Conservation (phyloP, 768 basidiomycete species). For the Kwoniella mangroviensis region DNA sequence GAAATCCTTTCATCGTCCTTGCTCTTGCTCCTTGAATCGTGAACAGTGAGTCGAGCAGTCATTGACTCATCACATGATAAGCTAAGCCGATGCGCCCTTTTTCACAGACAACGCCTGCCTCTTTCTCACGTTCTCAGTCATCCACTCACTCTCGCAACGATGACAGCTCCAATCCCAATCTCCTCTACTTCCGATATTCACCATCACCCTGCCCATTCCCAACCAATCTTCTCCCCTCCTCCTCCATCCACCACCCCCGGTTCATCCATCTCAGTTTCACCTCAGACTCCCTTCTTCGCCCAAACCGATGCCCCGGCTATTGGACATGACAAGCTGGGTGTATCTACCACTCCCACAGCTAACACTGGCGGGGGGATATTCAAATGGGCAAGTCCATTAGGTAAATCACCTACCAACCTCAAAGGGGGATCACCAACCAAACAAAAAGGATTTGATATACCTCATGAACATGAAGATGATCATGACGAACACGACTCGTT, state of each 20-base stretch:
- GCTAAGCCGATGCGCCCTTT: not conserved
- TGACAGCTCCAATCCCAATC: slow-evolving; percentile 41
- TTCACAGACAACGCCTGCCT: not conserved
- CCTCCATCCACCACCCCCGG: slow-evolving; percentile 22
- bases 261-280: slow-evolving; percentile 39
- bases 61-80: not conserved
- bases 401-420: slow-evolving; percentile 30
- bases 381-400: slow-evolving; percentile 44
- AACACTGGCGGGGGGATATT: slow-evolving; percentile 22
- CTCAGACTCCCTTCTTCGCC: slow-evolving; percentile 34
- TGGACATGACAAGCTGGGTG: slow-evolving; percentile 5
- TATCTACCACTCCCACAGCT: slow-evolving; percentile 21
- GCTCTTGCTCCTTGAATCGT: not conserved
- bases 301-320: slow-evolving; percentile 1
- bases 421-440: not conserved
- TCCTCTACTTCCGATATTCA: not conserved
- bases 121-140: not conserved
- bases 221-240: slow-evolving; percentile 14
- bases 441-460: slow-evolving; percentile 33
- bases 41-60: not conserved
- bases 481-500: slow-evolving; percentile 50
- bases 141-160: not conserved
- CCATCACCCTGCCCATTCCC: slow-evolving; percentile 3
- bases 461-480: slow-evolving; percentile 19
- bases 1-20: not conserved